Conservation (phyloP, 1,284 basidiomycete genomes). For the Cystobasidium sp. region DNA sequence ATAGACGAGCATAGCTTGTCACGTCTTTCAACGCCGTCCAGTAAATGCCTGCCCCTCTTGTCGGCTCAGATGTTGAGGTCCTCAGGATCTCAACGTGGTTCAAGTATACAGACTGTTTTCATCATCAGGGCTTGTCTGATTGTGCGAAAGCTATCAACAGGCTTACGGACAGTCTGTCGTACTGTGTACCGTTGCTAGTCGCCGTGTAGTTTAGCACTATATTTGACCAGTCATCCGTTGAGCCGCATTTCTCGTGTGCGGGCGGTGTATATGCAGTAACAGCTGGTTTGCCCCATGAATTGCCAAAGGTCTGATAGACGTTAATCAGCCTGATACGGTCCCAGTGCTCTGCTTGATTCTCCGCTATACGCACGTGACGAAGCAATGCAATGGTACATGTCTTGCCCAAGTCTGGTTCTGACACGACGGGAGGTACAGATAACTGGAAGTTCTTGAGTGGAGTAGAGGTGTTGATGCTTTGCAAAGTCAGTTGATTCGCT, state of each 20-base stretch:
- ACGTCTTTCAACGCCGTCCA: conserved; percentile 49
- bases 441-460: conserved; percentile 3
- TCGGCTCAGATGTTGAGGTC: conserved; percentile 50
- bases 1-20: conserved; percentile 44
- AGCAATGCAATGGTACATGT: background rate
- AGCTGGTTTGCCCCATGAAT: conserved; percentile 1
- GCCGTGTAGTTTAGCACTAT: background rate
- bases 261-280: background rate
- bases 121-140: background rate
- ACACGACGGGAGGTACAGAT: background rate
- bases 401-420: background rate
- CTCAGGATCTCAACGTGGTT: conserved; percentile 31
- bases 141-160: conserved; percentile 46
- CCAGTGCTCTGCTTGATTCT: too few species aligned
- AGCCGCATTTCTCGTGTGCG: background rate
- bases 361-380: background rate
- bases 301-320: background rate
- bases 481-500: background rate
- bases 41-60: conserved; percentile 45
- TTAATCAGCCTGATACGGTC: background rate
- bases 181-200: conserved; percentile 48
- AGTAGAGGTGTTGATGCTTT: background rate
- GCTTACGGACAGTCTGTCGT: conserved; percentile 47
- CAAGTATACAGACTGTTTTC: conserved; percentile 43
- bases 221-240: background rate